Evolutionary conservation across 768 basidiomycete species (phyloP).

Genomic region (Lentinula detonsa): DNA sequence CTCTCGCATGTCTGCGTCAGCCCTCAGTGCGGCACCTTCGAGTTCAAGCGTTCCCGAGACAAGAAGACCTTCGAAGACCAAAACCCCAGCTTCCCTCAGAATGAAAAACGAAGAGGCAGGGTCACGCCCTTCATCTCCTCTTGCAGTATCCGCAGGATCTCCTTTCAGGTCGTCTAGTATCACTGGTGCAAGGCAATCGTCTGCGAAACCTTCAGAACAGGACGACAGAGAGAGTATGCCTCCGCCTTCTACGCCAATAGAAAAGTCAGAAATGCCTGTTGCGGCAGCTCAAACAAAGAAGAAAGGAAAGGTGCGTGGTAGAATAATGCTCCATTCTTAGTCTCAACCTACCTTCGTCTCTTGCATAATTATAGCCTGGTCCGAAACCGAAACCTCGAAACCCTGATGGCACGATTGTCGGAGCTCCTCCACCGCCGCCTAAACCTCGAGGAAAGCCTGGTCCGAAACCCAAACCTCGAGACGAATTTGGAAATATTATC

Average conservation of each 20-base stretch:
- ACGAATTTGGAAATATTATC: conserved; percentile 7
- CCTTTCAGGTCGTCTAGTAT: not conserved
- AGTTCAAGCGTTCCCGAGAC: not conserved
- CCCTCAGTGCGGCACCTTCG: not conserved
- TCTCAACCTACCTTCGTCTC: not conserved
- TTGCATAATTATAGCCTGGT: conserved; percentile 16
- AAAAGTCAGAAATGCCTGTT: not conserved
- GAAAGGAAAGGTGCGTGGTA: conserved; percentile 13
- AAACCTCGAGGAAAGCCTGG: conserved; percentile 12
- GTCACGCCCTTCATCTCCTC: not conserved
- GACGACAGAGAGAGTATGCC: conserved; percentile 55
- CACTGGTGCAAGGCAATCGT: not conserved
- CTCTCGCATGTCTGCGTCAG: conserved; percentile 7
- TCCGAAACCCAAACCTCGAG: conserved; percentile 12
- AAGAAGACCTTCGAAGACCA: not conserved
- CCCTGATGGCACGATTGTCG: conserved; percentile 15
- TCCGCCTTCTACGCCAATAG: conserved; percentile 28
- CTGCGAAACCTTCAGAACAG: conserved; percentile 11
- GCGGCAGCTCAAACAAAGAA: conserved; percentile 12
- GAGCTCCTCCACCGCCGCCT: conserved; percentile 9
- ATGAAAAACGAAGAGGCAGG: conserved; percentile 6
- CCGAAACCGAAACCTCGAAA: conserved; percentile 27
- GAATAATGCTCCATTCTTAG: not conserved
- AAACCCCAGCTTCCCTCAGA: not conserved
- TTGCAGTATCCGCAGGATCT: not conserved